phyloP scores from a whole-genome alignment of 1,139 yeast species.

The Scheffersomyces quercinus region DNA sequence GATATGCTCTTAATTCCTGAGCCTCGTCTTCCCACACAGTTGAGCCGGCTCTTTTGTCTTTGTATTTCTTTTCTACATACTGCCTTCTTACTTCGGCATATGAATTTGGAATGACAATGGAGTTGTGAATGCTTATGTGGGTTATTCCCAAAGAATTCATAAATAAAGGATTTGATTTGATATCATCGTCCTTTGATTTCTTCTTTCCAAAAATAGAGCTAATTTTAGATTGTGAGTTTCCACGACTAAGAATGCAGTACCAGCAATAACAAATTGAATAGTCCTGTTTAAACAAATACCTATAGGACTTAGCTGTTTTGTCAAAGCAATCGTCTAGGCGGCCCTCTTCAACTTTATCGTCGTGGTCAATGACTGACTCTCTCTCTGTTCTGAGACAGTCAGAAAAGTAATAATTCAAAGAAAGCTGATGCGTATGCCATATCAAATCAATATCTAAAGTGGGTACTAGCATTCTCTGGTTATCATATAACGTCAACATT shows the following conservation, averaged over 20 bases:
- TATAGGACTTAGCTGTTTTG: conserved; percentile 21
- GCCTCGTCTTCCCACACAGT: too few species aligned
- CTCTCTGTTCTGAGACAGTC: conserved; percentile 14
- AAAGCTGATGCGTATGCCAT: conserved; percentile 44
- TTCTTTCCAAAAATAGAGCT: conserved; percentile 8
- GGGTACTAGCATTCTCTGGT: conserved; percentile 26
- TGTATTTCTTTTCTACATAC: conserved; percentile 6
- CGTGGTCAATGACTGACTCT: conserved; percentile 25
- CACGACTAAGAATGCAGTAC: conserved; percentile 20
- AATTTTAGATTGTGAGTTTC: conserved; percentile 7
- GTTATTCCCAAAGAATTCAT: conserved; percentile 11
- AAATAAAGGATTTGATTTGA: conserved; percentile 3
- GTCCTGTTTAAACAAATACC: conserved; percentile 17
- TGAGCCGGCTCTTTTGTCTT: conserved; percentile 1
- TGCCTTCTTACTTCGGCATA: conserved; percentile 6
- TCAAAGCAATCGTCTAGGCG: conserved; percentile 21
- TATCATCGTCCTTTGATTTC: not conserved
- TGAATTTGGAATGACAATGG: conserved; percentile 12
- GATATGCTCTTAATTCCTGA: not conserved
- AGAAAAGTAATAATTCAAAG: conserved; percentile 22
- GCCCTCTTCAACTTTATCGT: conserved; percentile 26
- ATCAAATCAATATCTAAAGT: conserved; percentile 41
- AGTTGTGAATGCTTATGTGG: conserved; percentile 20
- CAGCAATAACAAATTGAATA: conserved; percentile 30
- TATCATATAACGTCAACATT: conserved; percentile 15